Conservation (phyloP, 192 early-diverging fungal species). For the Backusella sp. region DNA sequence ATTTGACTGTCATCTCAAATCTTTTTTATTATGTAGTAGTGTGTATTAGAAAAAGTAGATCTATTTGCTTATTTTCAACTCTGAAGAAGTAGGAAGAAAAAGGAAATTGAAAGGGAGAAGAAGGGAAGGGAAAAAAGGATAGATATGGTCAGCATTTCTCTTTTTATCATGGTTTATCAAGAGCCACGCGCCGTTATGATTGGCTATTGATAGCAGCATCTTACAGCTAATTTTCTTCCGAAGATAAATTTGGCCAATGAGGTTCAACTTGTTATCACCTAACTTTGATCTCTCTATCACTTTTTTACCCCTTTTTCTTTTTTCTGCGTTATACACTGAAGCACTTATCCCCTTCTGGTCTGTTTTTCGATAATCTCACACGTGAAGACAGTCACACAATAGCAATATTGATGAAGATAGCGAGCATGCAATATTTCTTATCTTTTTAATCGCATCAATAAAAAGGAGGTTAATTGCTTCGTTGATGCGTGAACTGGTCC, state of each 20-base stretch:
- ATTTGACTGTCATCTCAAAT: constrained; percentile 31
- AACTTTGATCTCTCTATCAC: constrained; percentile 1
- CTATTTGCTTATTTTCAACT: neutral
- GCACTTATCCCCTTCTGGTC: constrained; percentile 1
- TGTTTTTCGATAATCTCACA: neutral
- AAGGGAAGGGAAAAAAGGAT: neutral
- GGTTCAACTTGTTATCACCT: neutral
- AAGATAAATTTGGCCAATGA: constrained; percentile 5
- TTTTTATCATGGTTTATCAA: constrained; percentile 3
- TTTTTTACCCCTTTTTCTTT: neutral
- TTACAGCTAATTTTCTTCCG: constrained; percentile 2
- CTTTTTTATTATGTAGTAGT: neutral
- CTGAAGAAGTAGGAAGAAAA: neutral
- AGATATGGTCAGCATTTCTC: neutral
- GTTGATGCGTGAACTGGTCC: neutral
- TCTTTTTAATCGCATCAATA: neutral
- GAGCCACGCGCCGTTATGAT: neutral
- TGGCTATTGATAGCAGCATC: constrained; percentile 7
- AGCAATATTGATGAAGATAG: neutral
- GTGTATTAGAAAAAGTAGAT: neutral
- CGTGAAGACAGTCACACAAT: neutral
- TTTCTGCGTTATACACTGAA: neutral
- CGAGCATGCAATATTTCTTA: neutral
- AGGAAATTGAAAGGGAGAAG: neutral
- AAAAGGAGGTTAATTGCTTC: neutral